A percentile compares a stretch with the other conserved stretches of the same genome.
These are phyloP conservation scores for Hypomyces perniciosus DNA, from an alignment of 2,329 filamentous ascomycete species.

Conservation along the genomic window DNA sequence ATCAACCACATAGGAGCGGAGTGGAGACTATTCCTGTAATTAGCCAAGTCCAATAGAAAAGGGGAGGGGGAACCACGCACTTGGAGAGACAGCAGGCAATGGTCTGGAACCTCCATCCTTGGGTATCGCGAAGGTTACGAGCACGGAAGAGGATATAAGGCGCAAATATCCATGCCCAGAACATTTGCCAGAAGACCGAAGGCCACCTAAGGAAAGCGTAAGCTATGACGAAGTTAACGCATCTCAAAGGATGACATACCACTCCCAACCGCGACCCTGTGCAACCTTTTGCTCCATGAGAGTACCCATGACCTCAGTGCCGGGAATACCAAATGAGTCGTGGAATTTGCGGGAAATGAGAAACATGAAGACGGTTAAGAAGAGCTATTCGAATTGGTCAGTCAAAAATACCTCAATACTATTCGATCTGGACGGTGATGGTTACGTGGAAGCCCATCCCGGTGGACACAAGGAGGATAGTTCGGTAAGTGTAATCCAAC, in stretches of 20 bases:
- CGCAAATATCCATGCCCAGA: conserved; percentile 58
- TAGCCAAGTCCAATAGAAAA: background rate
- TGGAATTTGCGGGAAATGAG: conserved; percentile 62
- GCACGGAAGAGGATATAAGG: conserved; percentile 57
- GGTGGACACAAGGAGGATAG: conserved; percentile 43
- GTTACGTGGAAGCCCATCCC: conserved; percentile 53
- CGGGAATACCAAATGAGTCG: conserved; percentile 51
- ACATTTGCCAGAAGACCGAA: conserved; percentile 57
- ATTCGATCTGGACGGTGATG: background rate
- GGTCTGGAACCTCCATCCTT: conserved; percentile 61
- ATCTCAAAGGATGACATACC: conserved; percentile 33
- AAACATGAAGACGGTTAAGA: conserved; percentile 54
- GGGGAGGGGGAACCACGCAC: conserved; percentile 25
- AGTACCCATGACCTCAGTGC: conserved; percentile 54
- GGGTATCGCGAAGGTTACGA: conserved; percentile 55
- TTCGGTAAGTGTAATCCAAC: conserved; percentile 42
- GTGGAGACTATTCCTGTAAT: conserved; percentile 41
- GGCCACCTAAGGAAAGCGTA: conserved; percentile 44
- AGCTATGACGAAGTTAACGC: background rate
- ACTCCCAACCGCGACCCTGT: conserved; percentile 56
- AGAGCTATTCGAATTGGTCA: conserved; percentile 36
- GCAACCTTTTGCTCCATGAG: conserved; percentile 42
- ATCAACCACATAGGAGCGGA: conserved; percentile 63
- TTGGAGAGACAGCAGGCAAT: conserved; percentile 44
- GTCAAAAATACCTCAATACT: background rate